phyloP scores from a whole-genome alignment of 495 filamentous ascomycete genomes.

The Pyrenopolyporus hunteri region DNA sequence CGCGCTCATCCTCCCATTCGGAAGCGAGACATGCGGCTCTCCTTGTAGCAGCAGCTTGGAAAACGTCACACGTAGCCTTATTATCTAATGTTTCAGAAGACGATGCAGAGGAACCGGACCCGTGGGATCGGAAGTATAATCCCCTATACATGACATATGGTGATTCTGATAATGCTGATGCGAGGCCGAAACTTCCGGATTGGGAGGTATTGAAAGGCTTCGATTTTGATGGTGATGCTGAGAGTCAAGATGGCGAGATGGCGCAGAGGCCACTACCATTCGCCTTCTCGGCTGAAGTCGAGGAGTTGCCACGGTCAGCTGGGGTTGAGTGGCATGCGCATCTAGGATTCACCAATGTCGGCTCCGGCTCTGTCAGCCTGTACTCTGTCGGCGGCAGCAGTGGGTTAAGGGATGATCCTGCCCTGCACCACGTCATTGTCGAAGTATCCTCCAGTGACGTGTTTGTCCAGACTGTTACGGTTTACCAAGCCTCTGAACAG shows the following conservation, averaged over 20 bases:
- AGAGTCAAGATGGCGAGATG: background rate
- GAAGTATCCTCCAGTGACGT: constrained; percentile 17
- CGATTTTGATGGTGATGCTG: constrained; percentile 20
- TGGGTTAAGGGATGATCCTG: background rate
- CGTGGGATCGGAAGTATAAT: constrained; percentile 74
- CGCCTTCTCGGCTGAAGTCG: constrained; percentile 74
- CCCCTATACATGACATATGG: constrained; percentile 44
- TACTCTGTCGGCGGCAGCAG: background rate
- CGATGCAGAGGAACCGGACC: constrained; percentile 60
- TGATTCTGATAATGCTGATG: constrained; percentile 7
- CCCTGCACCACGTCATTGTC: constrained; percentile 33
- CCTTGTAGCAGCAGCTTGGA: constrained; percentile 45
- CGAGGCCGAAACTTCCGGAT: constrained; percentile 40
- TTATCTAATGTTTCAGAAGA: constrained; percentile 19
- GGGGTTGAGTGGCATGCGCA: constrained; percentile 76
- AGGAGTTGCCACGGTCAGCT: constrained; percentile 69
- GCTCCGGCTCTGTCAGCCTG: constrained; percentile 23
- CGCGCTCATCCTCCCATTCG: constrained; percentile 21
- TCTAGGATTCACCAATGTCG: constrained; percentile 37
- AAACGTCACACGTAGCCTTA: constrained; percentile 36
- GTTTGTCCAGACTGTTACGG: constrained; percentile 35
- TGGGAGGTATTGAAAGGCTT: constrained; percentile 44
- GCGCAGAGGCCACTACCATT: constrained; percentile 54
- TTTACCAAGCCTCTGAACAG: background rate
- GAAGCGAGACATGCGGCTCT: constrained; percentile 26